These are phyloP conservation scores for Acacia pycnantha DNA, from an alignment of 331 rosid genomes.

Conservation along the genomic window DNA sequence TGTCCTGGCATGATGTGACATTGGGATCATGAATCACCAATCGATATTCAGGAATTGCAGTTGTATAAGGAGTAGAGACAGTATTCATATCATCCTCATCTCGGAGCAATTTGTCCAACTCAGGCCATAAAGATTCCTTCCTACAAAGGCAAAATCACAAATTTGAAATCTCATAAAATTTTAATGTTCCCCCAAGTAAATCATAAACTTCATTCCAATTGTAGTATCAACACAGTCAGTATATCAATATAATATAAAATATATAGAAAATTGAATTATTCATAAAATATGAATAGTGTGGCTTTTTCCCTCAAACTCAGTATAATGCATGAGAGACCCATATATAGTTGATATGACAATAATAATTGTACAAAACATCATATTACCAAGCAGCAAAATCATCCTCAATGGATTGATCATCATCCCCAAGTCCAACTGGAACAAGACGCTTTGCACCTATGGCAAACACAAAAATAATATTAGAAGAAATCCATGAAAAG, in stretches of 20 bases:
- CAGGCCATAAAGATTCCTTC: slow-evolving; percentile 83
- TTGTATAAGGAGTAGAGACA: slow-evolving; percentile 75
- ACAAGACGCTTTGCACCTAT: slow-evolving; percentile 89
- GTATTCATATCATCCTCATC: slow-evolving; percentile 66
- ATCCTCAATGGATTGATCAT: slow-evolving; percentile 97
- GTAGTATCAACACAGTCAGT: slow-evolving; percentile 5
- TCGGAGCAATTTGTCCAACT: slow-evolving; percentile 74
- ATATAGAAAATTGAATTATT: too few species aligned
- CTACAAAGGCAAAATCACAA: slow-evolving; percentile 38
- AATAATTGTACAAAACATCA: slow-evolving; percentile 1
- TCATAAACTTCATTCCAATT: neutral
- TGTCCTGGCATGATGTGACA: slow-evolving; percentile 25
- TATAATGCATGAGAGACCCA: neutral
- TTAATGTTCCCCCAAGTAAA: neutral
- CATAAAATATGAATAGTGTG: neutral
- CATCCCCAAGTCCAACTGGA: slow-evolving; percentile 89
- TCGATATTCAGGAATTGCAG: slow-evolving; percentile 68
- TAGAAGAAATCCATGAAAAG: slow-evolving; percentile 14
- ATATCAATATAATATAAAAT: too few species aligned
- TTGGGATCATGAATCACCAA: slow-evolving; percentile 57
- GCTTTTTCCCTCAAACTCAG: neutral
- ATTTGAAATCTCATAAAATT: slow-evolving; percentile 15
- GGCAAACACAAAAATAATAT: slow-evolving; percentile 27
- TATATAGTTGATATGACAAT: neutral
- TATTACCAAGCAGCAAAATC: slow-evolving; percentile 89